A percentile compares a stretch with the other conserved stretches of the same genome.
Evolutionary conservation across 768 basidiomycete genomes (phyloP).

Genomic region (Leccinum obscurum): DNA sequence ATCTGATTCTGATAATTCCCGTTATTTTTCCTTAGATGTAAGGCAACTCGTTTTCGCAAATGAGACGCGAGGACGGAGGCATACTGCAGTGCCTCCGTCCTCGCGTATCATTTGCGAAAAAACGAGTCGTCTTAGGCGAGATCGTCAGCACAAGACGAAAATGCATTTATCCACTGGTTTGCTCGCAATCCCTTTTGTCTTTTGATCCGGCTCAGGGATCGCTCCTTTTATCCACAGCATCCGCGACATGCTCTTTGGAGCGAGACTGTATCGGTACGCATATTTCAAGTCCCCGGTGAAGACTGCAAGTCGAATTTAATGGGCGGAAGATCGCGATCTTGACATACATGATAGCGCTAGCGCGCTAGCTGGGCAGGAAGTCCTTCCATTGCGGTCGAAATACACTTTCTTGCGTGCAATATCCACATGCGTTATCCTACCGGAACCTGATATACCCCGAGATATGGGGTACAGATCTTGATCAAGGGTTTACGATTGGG

Average conservation of each 20-base stretch:
- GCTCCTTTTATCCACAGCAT: slow-evolving; percentile 13
- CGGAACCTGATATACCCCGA: slow-evolving; percentile 7
- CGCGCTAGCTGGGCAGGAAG: slow-evolving; percentile 8
- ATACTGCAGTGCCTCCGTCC: slow-evolving; percentile 4
- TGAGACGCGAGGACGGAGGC: slow-evolving; percentile 13
- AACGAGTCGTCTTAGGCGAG: slow-evolving; percentile 8
- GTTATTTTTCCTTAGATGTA: slow-evolving; percentile 11
- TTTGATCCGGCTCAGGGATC: slow-evolving; percentile 32
- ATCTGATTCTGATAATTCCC: slow-evolving; percentile 14
- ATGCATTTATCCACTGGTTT: slow-evolving; percentile 10
- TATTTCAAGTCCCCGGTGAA: slow-evolving; percentile 8
- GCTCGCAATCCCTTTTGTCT: slow-evolving; percentile 10
- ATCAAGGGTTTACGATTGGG: slow-evolving; percentile 8
- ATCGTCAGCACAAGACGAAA: slow-evolving; percentile 7
- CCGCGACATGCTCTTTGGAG: slow-evolving; percentile 8
- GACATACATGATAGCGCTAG: neutral
- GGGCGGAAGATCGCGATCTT: slow-evolving; percentile 17
- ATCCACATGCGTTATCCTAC: slow-evolving; percentile 13
- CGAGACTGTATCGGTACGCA: slow-evolving; percentile 14
- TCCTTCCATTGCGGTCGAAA: slow-evolving; percentile 16
- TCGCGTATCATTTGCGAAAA: slow-evolving; percentile 14
- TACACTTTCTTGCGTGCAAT: slow-evolving; percentile 10
- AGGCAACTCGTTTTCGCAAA: slow-evolving; percentile 10
- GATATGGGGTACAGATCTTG: slow-evolving; percentile 25
- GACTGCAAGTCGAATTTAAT: slow-evolving; percentile 7